Evolutionary conservation across 2,329 filamentous ascomycete species (phyloP).

Genomic region (Pseudocercospora fuligena): DNA sequence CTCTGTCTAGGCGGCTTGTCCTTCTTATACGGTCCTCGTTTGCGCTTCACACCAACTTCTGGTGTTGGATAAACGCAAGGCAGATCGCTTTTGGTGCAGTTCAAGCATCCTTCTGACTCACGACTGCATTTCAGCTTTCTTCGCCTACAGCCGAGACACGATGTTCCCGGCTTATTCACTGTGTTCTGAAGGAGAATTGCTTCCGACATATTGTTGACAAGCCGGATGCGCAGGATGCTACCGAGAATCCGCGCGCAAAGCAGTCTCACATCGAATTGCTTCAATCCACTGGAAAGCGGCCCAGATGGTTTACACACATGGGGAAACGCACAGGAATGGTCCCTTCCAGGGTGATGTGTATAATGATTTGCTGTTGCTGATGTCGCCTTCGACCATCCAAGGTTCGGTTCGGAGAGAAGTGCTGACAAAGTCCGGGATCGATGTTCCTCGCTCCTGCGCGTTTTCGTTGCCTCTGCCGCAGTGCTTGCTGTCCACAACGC

Average conservation of each 20-base stretch:
- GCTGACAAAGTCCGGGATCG: no score
- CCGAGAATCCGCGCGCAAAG: not conserved
- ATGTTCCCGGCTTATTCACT: conserved; percentile 35
- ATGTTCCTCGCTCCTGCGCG: no score
- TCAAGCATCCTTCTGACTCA: conserved; percentile 34
- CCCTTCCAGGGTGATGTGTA: not conserved
- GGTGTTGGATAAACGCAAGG: conserved; percentile 37
- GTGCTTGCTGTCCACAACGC: no score
- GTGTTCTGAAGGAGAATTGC: conserved; percentile 26
- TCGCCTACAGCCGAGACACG: conserved; percentile 36
- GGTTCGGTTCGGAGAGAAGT: no score
- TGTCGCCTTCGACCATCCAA: not conserved
- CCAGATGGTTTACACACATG: not conserved
- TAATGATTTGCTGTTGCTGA: not conserved
- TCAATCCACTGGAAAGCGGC: not conserved
- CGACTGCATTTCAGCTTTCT: conserved; percentile 38
- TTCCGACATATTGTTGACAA: conserved; percentile 21
- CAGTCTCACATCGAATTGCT: not conserved
- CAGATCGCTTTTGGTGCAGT: conserved; percentile 35
- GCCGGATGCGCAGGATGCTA: not conserved
- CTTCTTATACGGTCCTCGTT: conserved; percentile 40
- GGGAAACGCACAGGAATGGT: not conserved
- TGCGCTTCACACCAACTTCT: conserved; percentile 35
- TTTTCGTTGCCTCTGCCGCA: no score
- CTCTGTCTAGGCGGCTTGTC: conserved; percentile 35